A percentile compares a stretch with the other conserved stretches of the same genome.
Evolutionary conservation across 345 rosid species (phyloP).

Genomic region (Lumnitzera racemosa): DNA sequence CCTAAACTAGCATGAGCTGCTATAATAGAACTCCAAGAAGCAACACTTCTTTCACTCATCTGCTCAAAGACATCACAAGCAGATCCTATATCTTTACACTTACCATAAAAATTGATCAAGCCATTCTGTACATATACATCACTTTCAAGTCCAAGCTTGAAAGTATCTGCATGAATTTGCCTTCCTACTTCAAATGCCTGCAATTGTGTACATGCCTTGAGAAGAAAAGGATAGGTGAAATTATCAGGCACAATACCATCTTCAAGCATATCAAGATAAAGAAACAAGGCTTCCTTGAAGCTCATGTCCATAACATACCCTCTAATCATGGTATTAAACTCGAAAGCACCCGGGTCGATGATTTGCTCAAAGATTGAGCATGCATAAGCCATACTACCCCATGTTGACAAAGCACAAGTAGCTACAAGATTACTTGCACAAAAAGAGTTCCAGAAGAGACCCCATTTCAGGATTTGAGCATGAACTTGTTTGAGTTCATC

Average conservation of each 20-base stretch:
- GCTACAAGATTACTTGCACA: slow-evolving; percentile 33
- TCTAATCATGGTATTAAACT: slow-evolving; percentile 28
- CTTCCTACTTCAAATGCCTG: slow-evolving; percentile 23
- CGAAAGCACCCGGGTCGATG: slow-evolving; percentile 26
- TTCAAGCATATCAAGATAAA: slow-evolving; percentile 28
- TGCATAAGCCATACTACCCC: slow-evolving; percentile 41
- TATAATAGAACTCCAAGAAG: slow-evolving; percentile 38
- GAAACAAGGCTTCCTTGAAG: slow-evolving; percentile 18
- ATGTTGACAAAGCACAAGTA: slow-evolving; percentile 30
- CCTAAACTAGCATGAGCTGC: slow-evolving; percentile 31
- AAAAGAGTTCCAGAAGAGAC: slow-evolving; percentile 21
- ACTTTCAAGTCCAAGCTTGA: slow-evolving; percentile 23
- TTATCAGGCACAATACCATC: slow-evolving; percentile 27
- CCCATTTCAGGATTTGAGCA: slow-evolving; percentile 40
- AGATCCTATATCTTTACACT: slow-evolving; percentile 21
- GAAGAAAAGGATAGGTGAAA: slow-evolving; percentile 29
- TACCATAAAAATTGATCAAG: slow-evolving; percentile 35
- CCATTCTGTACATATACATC: slow-evolving; percentile 31
- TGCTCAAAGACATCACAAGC: slow-evolving; percentile 21
- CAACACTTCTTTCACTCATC: slow-evolving; percentile 23
- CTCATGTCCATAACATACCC: slow-evolving; percentile 17
- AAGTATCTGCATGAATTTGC: slow-evolving; percentile 26
- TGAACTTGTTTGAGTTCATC: slow-evolving; percentile 52
- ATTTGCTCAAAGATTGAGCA: slow-evolving; percentile 27
- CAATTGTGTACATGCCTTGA: slow-evolving; percentile 30